Evolutionary conservation across 495 filamentous ascomycete genomes (phyloP).

Genomic region (Penicillium paxilli): DNA sequence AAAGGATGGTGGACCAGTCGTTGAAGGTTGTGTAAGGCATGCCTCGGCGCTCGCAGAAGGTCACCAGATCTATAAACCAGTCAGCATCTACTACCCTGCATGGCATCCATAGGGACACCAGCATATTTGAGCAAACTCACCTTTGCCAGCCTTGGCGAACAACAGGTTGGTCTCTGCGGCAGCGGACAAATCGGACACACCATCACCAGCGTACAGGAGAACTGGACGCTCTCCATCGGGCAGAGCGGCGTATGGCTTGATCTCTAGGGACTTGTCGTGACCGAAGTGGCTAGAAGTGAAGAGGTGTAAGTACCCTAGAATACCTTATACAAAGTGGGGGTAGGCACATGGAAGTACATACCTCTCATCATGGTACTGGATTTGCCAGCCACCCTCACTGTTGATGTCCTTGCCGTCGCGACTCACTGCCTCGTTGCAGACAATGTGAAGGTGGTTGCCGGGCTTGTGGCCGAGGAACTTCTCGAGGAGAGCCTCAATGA

Average conservation of each 20-base stretch:
- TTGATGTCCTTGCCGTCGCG: slow-evolving; percentile 72
- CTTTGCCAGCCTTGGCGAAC: slow-evolving; percentile 87
- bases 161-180: slow-evolving; percentile 85
- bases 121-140: slow-evolving; percentile 40
- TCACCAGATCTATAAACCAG: slow-evolving; percentile 65
- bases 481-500: slow-evolving; percentile 80
- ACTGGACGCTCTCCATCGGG: slow-evolving; percentile 66
- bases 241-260: slow-evolving; percentile 78
- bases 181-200: slow-evolving; percentile 84
- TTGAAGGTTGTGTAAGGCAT: slow-evolving; percentile 82
- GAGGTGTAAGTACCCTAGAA: background rate
- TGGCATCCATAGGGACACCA: background rate
- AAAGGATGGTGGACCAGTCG: slow-evolving; percentile 73
- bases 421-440: slow-evolving; percentile 76
- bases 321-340: background rate
- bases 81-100: background rate
- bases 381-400: slow-evolving; percentile 78
- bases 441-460: slow-evolving; percentile 70
- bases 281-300: slow-evolving; percentile 65
- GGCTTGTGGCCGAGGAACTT: slow-evolving; percentile 71
- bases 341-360: slow-evolving; percentile 26
- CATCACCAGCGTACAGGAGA: slow-evolving; percentile 88
- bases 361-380: slow-evolving; percentile 86
- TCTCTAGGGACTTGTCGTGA: slow-evolving; percentile 89
- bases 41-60: slow-evolving; percentile 73